Base-by-base conservation (phyloP, 179 eudicot species). In the Amaranthus tricolor region DNA sequence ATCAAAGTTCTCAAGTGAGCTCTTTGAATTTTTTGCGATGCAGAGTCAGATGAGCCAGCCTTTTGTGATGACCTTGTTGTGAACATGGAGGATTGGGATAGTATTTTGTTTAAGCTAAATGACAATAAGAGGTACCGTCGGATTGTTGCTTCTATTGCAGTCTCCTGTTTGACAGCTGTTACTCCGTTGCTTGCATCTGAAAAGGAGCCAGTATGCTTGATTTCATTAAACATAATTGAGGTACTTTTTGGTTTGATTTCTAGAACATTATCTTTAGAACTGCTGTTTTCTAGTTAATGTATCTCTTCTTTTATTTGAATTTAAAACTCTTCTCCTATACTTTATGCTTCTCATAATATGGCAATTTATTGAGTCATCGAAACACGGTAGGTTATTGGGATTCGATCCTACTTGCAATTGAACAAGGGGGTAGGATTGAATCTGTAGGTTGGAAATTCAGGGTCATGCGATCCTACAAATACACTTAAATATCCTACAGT, bases 61-160 rank as follows among this genome's bases (percentile, higher is more conserved):
- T 51, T 53, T 62, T 59, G 44, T 68, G 71, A 55, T 70, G 86
- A 65, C 74, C 68, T 43, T 24, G 76, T 57, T 74, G 79, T 74
- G 72, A 78, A 75, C 74, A 63, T 77, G 62, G 91, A 92, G 77
- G 80, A 90, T 73, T 93, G 92, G 97, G 99, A 95, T 80, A 69
- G 76, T 48, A 77, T 89, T 70, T 81, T 89, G 81, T 82, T 88
- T 77, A 84, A 83, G 53, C 76, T 95, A 71, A 89, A 88, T 75
- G 96, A 93, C 78, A 89, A 86, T 47, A 95, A 76, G 85, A 86
- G 95, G 78, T 92, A 89, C 60, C 85, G 96, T 74, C 82, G 84
- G 68, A 89, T 89, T 20, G 93, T 95, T 83, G 99, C 96, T 82
- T 93, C 99, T n/a, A 79, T 90, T 77, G 88, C 87, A 59, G 83